Conservation (phyloP, 331 rosid genomes). For the Pyracantha coccinea region DNA sequence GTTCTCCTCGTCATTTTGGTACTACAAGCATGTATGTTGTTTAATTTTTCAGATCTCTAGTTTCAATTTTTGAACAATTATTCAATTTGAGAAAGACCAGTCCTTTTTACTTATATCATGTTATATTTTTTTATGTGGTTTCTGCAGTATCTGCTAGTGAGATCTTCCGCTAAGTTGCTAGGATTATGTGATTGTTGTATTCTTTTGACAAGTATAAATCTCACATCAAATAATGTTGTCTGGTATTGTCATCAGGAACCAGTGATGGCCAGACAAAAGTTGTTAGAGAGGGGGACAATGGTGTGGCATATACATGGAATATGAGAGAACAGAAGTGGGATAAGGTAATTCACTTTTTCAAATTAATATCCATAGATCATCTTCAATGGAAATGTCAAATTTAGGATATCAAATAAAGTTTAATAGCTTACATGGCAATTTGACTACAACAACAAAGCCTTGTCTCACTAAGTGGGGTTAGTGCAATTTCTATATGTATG, state of each 20-base stretch:
- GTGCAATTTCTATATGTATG: no score
- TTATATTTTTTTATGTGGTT: background rate
- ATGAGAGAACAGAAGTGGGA: conserved; percentile 78
- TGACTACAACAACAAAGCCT: no score
- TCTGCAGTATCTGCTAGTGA: background rate
- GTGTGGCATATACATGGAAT: conserved; percentile 94
- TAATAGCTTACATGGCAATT: no score
- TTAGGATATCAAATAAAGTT: no score
- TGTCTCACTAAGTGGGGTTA: no score
- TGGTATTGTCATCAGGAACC: conserved; percentile 54
- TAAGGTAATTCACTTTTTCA: conserved; percentile 50
- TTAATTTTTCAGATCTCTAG: background rate
- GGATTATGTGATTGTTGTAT: background rate
- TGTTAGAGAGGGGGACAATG: conserved; percentile 95
- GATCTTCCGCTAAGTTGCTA: background rate
- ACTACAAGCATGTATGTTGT: background rate
- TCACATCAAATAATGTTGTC: background rate
- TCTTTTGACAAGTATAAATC: background rate
- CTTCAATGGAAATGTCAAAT: no score
- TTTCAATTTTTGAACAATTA: background rate
- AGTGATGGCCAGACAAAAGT: conserved; percentile 91
- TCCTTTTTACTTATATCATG: background rate
- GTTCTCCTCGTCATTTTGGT: background rate
- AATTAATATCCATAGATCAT: background rate
- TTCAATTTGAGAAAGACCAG: conserved; percentile 12